These are phyloP conservation scores for Amaranthus cruentus DNA, from an alignment of 148 eudicot genomes.

Conservation along the genomic window DNA sequence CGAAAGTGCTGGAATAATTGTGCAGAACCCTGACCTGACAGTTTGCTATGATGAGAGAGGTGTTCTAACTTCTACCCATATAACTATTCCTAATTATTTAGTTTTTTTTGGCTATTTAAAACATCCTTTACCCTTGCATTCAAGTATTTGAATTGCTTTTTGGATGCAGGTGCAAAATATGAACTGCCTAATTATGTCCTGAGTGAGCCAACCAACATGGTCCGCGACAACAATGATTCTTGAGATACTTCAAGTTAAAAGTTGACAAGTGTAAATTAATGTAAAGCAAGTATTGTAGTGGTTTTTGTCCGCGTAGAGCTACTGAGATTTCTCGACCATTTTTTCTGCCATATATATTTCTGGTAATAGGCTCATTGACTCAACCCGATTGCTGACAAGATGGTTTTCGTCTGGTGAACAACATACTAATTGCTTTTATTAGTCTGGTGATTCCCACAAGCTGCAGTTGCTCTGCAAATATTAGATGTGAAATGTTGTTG, in stretches of 20 bases:
- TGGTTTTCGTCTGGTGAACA: not conserved
- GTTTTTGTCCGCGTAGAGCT: not conserved
- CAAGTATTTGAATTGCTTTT: slow-evolving; percentile 5
- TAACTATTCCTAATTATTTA: not conserved
- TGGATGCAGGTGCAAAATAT: slow-evolving; percentile 67
- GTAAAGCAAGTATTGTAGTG: slow-evolving; percentile 22
- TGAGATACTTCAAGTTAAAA: slow-evolving; percentile 7
- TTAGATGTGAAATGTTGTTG: not conserved
- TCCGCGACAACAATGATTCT: slow-evolving; percentile 27
- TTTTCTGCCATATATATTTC: slow-evolving; percentile 5
- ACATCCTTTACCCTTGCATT: not conserved
- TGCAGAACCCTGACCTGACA: slow-evolving; percentile 60
- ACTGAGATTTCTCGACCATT: slow-evolving; percentile 11
- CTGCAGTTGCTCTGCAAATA: not conserved
- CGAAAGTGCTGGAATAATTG: slow-evolving; percentile 81
- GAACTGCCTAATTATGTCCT: slow-evolving; percentile 70
- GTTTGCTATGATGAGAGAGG: slow-evolving; percentile 88
- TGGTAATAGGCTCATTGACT: slow-evolving; percentile 21
- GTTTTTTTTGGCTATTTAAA: no score
- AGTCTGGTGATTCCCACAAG: slow-evolving; percentile 5
- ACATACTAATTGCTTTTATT: not conserved
- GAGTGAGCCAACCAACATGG: slow-evolving; percentile 78
- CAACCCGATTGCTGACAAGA: not conserved
- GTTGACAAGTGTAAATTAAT: slow-evolving; percentile 21
- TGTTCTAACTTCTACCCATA: slow-evolving; percentile 5